Evolutionary conservation across 805 yeast species (phyloP), one percentile per base, ranked within the genome.

Genomic region (Priceomyces castillae): DNA sequence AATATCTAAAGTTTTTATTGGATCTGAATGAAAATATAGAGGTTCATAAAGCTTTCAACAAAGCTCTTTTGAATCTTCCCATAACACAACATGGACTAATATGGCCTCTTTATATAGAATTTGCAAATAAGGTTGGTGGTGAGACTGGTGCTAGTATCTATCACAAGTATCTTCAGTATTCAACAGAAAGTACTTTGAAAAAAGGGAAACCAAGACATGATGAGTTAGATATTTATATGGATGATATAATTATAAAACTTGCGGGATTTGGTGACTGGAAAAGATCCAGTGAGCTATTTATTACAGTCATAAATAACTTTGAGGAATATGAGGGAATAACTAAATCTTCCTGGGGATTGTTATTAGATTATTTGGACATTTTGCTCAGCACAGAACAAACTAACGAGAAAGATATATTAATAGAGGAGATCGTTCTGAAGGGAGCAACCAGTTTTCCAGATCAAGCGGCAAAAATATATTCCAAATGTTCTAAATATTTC

Each of bases 21-120:
- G 44, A 52, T 2, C 69, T 65, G 16, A 15, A 43, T 18, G 61
- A 71, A 41, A 56, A 76, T 0, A 60, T 74, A 0, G 45, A 54
- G 30, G 69, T 73, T 11, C 61, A 83, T 34, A 54, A 56, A 3
- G 61, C 62, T 3, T 81, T 82, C 54, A 77, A 83, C 52, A 52
- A 58, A 22, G 75, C 84, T 0, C 59, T 86, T 7, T 65, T 67
- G 41, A 48, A 63, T 3, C 52, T 84, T 10, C 79, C 85, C 0
- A 41, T 72, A 4, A 57, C 76, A 0, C 81, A 78, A 44, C 89
- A 82, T 58, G 40, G 39, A 6, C 22, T 34, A 6, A 44, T 68
- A 2, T 71, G 76, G 76, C 72, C 73, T 3, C 49, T 66, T 22
- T 73, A 84, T 25, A 77, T 94, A 77, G 63, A 71, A 1, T 54